Base-by-base conservation (phyloP, 768 basidiomycete genomes). In the Calocybe cyanea region DNA sequence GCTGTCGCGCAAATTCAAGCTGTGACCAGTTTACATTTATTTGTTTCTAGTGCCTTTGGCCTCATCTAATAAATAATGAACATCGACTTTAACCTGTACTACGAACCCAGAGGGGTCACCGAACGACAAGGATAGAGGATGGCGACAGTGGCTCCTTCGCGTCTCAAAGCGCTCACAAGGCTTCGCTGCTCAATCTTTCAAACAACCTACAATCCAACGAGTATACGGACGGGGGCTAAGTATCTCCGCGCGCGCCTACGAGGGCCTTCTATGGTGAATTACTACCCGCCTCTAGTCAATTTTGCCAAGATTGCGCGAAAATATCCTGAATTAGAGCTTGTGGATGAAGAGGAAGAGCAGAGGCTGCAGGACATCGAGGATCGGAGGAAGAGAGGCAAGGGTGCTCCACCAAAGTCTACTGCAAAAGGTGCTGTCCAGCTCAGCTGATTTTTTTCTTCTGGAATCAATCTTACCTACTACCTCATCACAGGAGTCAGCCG, bases 211-310 rank as follows among this genome's bases (percentile, higher is more conserved):
- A 97, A 97, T 66, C 94, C 94, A 0, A 76, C 76, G 2, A 78
- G 78, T 20, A 61, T 80, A 11, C 83, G 94, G 14, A 93, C 88
- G 0, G 95, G 95, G 14, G 86, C 92, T 20, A 97, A 97, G 69
- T 92, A 95, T 69, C 81, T 97, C 37, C 82, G 86, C 15, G 73
- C 78, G 11, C 76, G 86, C 14, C 78, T 97, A 28, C 80, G 84
- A 0, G 95, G 94, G 0, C 92, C 92, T 0, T 77, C 90, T 20
- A 88, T 96, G 84, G 60, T 85, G 52, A 69, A 77, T 4, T 97
- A 97, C 69, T 93, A 94, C 66, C 87, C 87, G 0, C 61, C 67
- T 17, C 63, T 69, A n/a, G 56, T 87, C 48, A 72, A 78, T 49
- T 68, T 91, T 41, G 62, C 79, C 24, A 57, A 70, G 40, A 65